A percentile compares a stretch with the other conserved stretches of the same genome.
Conservation (phyloP, 345 rosid genomes). For the Arabidopsis thaliana region TAIR10.1 NC_003074.8:19842001-19842500, state of each 20-base stretch:
- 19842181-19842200: constrained; percentile 99
- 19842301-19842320: neutral
- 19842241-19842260: constrained; percentile 99
- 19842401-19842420: constrained; percentile 47
- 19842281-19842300: neutral
- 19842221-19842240: constrained; percentile 94
- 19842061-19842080: constrained; percentile 97
- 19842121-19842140: constrained; percentile 82
- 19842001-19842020: constrained; percentile 99
- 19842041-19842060: constrained; percentile 82
- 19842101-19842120: constrained; percentile 90
- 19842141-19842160: constrained; percentile 95
- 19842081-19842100: constrained; percentile 95
- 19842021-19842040: constrained; percentile 96
- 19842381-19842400: neutral
- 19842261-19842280: constrained; percentile 44
- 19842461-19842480: constrained; percentile 20
- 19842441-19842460: neutral
- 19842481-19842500: constrained; percentile 59
- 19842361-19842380: neutral
- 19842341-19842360: neutral
- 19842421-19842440: constrained; percentile 40
- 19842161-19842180: constrained; percentile 89
- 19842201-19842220: constrained; percentile 98
- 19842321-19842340: neutral